Evolutionary conservation across 257 asterid species (phyloP).

Genomic region (Rauvolfia tetraphylla): DNA sequence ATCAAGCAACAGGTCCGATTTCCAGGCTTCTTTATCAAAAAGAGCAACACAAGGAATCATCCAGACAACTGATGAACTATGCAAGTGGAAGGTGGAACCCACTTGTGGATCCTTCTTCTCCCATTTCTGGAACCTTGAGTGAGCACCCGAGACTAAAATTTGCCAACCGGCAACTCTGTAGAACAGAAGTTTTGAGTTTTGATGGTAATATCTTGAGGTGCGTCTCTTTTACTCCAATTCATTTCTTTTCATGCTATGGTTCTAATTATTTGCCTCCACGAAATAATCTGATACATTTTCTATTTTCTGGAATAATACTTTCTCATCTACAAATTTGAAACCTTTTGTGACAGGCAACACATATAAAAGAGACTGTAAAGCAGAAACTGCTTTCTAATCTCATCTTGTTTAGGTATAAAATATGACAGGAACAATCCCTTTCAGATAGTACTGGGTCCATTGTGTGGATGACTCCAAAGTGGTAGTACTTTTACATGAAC

Average conservation of each 20-base stretch:
- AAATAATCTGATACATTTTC: not conserved
- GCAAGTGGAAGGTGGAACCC: constrained; percentile 99
- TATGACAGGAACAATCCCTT: too few relatives aligned
- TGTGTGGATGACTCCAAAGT: too few relatives aligned
- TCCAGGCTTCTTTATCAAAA: constrained; percentile 92
- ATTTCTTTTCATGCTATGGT: constrained; percentile 9
- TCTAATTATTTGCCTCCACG: not conserved
- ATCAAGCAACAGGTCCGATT: constrained; percentile 89
- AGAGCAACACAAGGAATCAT: constrained; percentile 61
- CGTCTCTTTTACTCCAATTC: constrained; percentile 11
- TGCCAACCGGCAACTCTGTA: constrained; percentile 79
- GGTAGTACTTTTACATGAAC: too few relatives aligned
- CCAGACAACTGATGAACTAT: constrained; percentile 75
- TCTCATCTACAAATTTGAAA: too few relatives aligned
- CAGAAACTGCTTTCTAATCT: too few relatives aligned
- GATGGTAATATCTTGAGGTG: constrained; percentile 93
- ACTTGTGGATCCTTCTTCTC: constrained; percentile 90
- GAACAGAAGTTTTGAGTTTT: constrained; percentile 91
- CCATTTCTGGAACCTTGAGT: constrained; percentile 82
- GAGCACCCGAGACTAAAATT: constrained; percentile 89
- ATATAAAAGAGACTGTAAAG: too few relatives aligned
- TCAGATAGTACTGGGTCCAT: too few relatives aligned
- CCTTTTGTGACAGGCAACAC: too few relatives aligned
- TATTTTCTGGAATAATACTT: not conserved
- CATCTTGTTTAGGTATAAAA: too few relatives aligned